Base-by-base conservation (phyloP, 2,329 filamentous ascomycete genomes). In the Pseudogymnoascus sp. region DNA sequence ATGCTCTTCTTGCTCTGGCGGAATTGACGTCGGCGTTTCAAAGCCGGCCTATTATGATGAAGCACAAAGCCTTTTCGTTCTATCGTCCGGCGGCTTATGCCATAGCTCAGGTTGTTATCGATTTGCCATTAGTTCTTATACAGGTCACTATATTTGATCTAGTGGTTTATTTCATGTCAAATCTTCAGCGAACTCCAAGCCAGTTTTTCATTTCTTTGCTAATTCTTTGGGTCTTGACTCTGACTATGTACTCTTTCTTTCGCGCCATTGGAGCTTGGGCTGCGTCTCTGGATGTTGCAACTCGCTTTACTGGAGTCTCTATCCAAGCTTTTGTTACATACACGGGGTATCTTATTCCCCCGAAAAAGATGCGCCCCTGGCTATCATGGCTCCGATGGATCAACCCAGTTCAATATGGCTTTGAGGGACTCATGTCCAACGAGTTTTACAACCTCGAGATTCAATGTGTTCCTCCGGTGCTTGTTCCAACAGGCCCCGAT, bases 181-280 rank as follows among this genome's bases (percentile, higher is more conserved):
- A 92, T 66, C 78, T 97, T 31, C 84, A 89, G 62, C 82, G 91
- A 60, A 85, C 88, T 65, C 78, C 89, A 0, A 88, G 87, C 2
- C 76, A 86, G 0, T 96, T 94, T 79, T 96, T 96, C 80, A 89
- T 91, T 76, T 96, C 91, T 81, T 74, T 91, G 63, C 78, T 96
- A 60, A 83, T 93, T 71, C 88, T 85, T 2, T 91, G 93, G 75
- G 72, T 82, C 63, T 86, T 85, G 1, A 90, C 90, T 0, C 68
- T 96, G 69, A 81, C 84, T 66, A 94, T 94, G 89, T 92, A 88
- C 58, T 92, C 91, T 86, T 82, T 93, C 65, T 95, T 95, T 82
- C 84, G 91, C 59, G 88, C 85, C 5, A 90, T 95, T 66, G 91
- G 83, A n/a, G 87, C 89, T 0, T 77, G 87, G 1, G 92, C 91